Evolutionary conservation across 805 yeast genomes (phyloP).

Genomic region (Yarrowia sp.): DNA sequence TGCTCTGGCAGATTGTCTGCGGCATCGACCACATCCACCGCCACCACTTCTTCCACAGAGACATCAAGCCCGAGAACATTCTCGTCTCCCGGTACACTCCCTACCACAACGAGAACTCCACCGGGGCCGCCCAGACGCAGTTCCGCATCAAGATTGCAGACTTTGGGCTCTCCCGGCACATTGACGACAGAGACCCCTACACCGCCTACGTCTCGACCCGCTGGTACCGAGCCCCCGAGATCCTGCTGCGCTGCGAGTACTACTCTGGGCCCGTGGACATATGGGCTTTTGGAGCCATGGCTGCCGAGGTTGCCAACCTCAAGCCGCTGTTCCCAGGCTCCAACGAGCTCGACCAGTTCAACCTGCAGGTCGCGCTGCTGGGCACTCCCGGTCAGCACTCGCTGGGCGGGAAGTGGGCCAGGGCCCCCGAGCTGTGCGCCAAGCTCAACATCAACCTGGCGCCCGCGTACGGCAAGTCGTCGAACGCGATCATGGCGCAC

Average conservation of each 20-base stretch:
- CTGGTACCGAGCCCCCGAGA: constrained; percentile 96
- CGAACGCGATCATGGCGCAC: background rate
- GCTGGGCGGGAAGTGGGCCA: background rate
- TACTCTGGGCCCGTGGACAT: constrained; percentile 82
- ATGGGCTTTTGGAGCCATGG: constrained; percentile 91
- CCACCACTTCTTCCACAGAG: constrained; percentile 74
- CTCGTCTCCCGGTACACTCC: constrained; percentile 52
- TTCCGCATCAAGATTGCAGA: constrained; percentile 83
- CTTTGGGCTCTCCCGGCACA: constrained; percentile 85
- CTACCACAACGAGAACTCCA: background rate
- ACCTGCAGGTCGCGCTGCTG: constrained; percentile 61
- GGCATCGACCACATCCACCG: constrained; percentile 82
- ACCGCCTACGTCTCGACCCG: constrained; percentile 92
- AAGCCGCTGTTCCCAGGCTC: constrained; percentile 82
- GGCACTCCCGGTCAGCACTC: constrained; percentile 59
- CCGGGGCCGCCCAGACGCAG: constrained; percentile 31
- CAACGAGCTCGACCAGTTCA: constrained; percentile 74
- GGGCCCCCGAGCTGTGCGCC: background rate
- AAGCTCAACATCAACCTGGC: background rate
- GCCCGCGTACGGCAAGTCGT: background rate
- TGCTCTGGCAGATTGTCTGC: constrained; percentile 65
- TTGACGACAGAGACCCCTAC: constrained; percentile 57
- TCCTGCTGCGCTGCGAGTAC: constrained; percentile 48
- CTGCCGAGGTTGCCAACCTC: constrained; percentile 79
- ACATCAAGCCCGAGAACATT: constrained; percentile 91